Conservation (phyloP, 2,329 filamentous ascomycete species). For the Lasiodiplodia hormozganensis region DNA sequence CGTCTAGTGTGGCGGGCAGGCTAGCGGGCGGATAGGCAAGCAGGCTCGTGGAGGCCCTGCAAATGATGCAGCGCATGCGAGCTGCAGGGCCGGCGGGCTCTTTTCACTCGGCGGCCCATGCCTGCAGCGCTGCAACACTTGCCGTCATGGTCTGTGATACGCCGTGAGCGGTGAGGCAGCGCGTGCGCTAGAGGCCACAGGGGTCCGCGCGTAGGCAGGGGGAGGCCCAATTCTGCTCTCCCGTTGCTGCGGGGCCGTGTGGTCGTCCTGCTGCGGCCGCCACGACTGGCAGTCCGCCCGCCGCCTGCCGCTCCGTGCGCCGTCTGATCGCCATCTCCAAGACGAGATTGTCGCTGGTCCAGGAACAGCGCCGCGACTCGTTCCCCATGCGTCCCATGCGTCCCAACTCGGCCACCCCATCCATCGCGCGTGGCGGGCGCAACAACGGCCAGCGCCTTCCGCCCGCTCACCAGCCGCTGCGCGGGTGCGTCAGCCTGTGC, state of each 20-base stretch:
- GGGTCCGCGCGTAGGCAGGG: conserved; percentile 3
- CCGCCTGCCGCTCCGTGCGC: background rate
- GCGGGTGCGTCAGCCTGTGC: conserved; percentile 6
- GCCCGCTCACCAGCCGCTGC: conserved; percentile 2
- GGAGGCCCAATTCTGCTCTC: conserved; percentile 17
- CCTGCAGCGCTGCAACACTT: conserved; percentile 17
- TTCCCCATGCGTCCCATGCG: conserved; percentile 15
- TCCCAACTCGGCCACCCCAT: background rate
- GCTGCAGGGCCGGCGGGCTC: conserved; percentile 16
- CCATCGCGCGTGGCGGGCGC: background rate
- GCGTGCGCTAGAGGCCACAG: background rate
- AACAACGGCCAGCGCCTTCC: background rate
- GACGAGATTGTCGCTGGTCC: conserved; percentile 17
- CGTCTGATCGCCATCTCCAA: conserved; percentile 23
- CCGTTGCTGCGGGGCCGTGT: conserved; percentile 10
- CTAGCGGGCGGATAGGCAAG: conserved; percentile 15
- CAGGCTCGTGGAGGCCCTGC: conserved; percentile 15
- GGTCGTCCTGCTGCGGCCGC: background rate
- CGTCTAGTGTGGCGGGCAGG: conserved; percentile 10
- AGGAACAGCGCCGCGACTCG: conserved; percentile 17
- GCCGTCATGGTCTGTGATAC: conserved; percentile 4
- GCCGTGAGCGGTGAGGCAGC: conserved; percentile 20
- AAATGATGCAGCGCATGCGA: conserved; percentile 2
- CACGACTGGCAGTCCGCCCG: conserved; percentile 1
- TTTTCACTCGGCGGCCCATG: conserved; percentile 7